Evolutionary conservation across 305 asterid species (phyloP).

Genomic region (Solanum hybrid): DNA sequence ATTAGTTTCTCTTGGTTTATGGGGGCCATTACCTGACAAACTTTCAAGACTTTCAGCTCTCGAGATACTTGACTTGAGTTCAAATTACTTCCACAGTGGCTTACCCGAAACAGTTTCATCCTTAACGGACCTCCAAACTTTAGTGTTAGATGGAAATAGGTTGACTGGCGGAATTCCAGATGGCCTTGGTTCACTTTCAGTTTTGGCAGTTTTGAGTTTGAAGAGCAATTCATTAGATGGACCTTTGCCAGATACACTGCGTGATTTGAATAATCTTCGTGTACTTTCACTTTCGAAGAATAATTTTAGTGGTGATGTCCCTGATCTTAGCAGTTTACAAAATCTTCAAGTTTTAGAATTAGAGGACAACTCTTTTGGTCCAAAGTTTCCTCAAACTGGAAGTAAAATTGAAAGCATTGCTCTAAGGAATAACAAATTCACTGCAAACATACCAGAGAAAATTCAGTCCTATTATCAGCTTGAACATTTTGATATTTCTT

Average conservation of each 20-base stretch:
- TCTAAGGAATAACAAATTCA: slow-evolving; percentile 53
- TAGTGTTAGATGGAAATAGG: slow-evolving; percentile 57
- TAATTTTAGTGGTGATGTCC: slow-evolving; percentile 66
- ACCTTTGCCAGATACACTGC: slow-evolving; percentile 48
- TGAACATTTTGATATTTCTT: slow-evolving; percentile 48
- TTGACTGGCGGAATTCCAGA: slow-evolving; percentile 55
- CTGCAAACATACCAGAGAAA: slow-evolving; percentile 50
- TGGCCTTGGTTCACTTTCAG: slow-evolving; percentile 39
- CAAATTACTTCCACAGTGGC: slow-evolving; percentile 54
- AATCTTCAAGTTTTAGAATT: slow-evolving; percentile 71
- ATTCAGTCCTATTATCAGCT: slow-evolving; percentile 54
- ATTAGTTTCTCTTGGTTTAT: slow-evolving; percentile 74
- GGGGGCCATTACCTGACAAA: slow-evolving; percentile 58
- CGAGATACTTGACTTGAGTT: slow-evolving; percentile 72
- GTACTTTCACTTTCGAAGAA: slow-evolving; percentile 58
- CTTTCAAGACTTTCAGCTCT: slow-evolving; percentile 41
- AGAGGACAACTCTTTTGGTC: slow-evolving; percentile 56
- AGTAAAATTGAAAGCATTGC: slow-evolving; percentile 41
- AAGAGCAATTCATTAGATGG: slow-evolving; percentile 55
- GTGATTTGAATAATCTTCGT: slow-evolving; percentile 45
- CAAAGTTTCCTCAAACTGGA: slow-evolving; percentile 54
- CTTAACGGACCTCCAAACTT: slow-evolving; percentile 46
- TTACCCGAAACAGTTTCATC: slow-evolving; percentile 40
- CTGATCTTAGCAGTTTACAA: slow-evolving; percentile 53
- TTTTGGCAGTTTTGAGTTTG: slow-evolving; percentile 56